These are phyloP conservation scores for Penicillium aurantiogriseum DNA, from an alignment of 2,329 filamentous ascomycete species.

Conservation along the genomic window DNA sequence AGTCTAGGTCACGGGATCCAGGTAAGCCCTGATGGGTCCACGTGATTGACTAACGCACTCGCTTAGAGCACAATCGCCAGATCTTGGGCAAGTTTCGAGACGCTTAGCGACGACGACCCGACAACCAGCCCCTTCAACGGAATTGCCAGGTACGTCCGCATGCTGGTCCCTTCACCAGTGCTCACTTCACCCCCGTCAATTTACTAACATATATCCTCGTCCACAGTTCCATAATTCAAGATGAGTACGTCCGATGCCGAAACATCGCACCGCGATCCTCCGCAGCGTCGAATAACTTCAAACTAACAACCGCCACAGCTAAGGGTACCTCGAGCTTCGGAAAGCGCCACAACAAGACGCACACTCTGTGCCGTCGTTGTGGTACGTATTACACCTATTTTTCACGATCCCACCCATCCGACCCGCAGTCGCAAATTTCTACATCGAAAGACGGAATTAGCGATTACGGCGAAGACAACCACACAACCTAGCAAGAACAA, in stretches of 20 bases:
- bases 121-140: slow-evolving; percentile 48
- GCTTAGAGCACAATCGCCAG: slow-evolving; percentile 40
- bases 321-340: slow-evolving; percentile 72
- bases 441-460: slow-evolving; percentile 12
- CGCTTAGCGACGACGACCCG: slow-evolving; percentile 47
- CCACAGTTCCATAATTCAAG: slow-evolving; percentile 52
- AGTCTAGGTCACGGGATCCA: slow-evolving; percentile 29
- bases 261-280: slow-evolving; percentile 24
- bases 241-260: slow-evolving; percentile 54
- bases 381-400: slow-evolving; percentile 62
- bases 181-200: slow-evolving; percentile 7
- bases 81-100: slow-evolving; percentile 40
- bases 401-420: slow-evolving; percentile 13
- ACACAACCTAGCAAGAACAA: slow-evolving; percentile 14
- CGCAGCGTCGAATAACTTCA: slow-evolving; percentile 25
- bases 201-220: slow-evolving; percentile 27
- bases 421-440: slow-evolving; percentile 19
- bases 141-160: slow-evolving; percentile 44
- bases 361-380: slow-evolving; percentile 97
- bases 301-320: slow-evolving; percentile 55
- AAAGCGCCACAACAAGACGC: slow-evolving; percentile 95
- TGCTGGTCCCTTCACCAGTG: slow-evolving; percentile 11
- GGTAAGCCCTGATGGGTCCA: slow-evolving; percentile 29
- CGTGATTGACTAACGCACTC: slow-evolving; percentile 36
- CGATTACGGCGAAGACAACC: slow-evolving; percentile 10